Evolutionary conservation across 345 rosid genomes (phyloP).

Genomic region (Pistacia integerrima): DNA sequence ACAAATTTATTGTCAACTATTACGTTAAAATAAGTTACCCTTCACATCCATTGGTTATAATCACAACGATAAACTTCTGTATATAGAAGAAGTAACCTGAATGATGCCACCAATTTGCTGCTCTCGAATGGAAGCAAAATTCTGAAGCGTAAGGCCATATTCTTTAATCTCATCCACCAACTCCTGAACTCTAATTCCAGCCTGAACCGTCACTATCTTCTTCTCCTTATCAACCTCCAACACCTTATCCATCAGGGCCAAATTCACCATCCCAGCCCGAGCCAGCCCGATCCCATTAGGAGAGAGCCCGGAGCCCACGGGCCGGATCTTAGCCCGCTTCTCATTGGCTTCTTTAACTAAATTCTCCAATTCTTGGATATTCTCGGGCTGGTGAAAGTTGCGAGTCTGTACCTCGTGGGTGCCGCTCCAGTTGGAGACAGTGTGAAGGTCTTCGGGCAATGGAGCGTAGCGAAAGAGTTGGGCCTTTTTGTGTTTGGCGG

Average conservation of each 20-base stretch:
- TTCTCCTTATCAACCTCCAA: constrained; percentile 80
- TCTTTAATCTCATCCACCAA: constrained; percentile 86
- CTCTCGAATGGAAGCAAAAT: constrained; percentile 93
- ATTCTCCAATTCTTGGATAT: constrained; percentile 59
- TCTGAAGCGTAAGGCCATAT: constrained; percentile 81
- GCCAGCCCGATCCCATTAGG: constrained; percentile 93
- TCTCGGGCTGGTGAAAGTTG: constrained; percentile 83
- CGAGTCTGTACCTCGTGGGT: constrained; percentile 98
- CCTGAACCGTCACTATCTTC: constrained; percentile 82
- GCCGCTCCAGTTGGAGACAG: constrained; percentile 95
- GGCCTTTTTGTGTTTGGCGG: constrained; percentile 89
- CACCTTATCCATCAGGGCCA: constrained; percentile 84
- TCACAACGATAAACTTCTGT: too few relatives aligned
- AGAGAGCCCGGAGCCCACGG: constrained; percentile 90
- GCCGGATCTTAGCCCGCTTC: constrained; percentile 66
- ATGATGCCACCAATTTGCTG: constrained; percentile 99
- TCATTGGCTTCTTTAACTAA: constrained; percentile 63
- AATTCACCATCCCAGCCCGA: constrained; percentile 86
- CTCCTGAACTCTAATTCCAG: constrained; percentile 89
- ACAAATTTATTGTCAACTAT: too few relatives aligned
- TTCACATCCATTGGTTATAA: too few relatives aligned
- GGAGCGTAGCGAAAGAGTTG: constrained; percentile 92
- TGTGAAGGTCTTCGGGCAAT: constrained; percentile 90
- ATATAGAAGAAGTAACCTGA: constrained; percentile 54
- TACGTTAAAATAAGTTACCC: too few relatives aligned